Conservation (phyloP, 108 stramenopile genomes). For the Fragilaria radians region DNA sequence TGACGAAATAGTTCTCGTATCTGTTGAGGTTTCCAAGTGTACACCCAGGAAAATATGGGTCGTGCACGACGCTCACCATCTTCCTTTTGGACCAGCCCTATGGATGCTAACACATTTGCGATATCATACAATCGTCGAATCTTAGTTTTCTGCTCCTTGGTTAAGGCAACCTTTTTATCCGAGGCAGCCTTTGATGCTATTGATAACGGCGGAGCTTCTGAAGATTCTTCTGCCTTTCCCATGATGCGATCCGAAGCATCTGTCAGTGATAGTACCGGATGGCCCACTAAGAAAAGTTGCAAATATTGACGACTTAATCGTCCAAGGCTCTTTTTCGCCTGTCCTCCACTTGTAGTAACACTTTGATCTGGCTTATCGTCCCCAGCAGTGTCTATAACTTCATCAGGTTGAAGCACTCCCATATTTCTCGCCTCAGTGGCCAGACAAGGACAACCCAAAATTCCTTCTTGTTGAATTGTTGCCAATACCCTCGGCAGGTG, state of each 20-base stretch:
- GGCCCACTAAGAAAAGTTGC: constrained; percentile 79
- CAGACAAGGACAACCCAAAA: constrained; percentile 34
- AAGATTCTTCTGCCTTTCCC: constrained; percentile 26
- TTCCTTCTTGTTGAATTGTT: constrained; percentile 50
- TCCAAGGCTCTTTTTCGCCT: constrained; percentile 67
- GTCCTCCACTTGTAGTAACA: neutral
- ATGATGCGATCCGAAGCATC: constrained; percentile 75
- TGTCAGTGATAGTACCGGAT: constrained; percentile 38
- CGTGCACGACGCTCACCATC: constrained; percentile 36
- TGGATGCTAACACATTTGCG: constrained; percentile 83
- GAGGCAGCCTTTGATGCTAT: neutral
- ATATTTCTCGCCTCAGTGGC: neutral
- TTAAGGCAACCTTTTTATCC: constrained; percentile 25
- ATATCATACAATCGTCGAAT: constrained; percentile 95
- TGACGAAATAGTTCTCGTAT: constrained; percentile 18
- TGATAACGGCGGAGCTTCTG: neutral
- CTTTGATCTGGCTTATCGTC: neutral
- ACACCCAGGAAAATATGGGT: constrained; percentile 60
- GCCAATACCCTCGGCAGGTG: constrained; percentile 53
- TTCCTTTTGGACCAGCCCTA: constrained; percentile 74
- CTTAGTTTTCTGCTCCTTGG: constrained; percentile 80
- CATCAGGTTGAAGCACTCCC: neutral
- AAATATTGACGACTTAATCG: constrained; percentile 75
- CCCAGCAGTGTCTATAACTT: neutral
- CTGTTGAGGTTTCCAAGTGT: constrained; percentile 28